phyloP scores from a whole-genome alignment of 768 basidiomycete genomes.

The Mycena olivaceomarginata region DNA sequence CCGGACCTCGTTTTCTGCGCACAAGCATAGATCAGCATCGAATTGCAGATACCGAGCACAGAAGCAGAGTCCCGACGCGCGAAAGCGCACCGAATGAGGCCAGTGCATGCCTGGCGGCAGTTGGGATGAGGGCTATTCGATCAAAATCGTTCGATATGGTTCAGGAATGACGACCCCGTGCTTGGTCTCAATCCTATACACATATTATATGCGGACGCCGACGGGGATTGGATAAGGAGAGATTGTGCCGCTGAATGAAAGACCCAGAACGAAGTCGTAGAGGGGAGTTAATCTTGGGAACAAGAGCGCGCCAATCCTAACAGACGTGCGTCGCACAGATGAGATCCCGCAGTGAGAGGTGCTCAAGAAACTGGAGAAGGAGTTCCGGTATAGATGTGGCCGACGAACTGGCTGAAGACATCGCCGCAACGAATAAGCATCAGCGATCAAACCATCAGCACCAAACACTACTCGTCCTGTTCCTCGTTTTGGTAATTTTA shows the following conservation, averaged over 20 bases:
- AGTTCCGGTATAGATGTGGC: conserved; percentile 20
- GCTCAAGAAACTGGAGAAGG: conserved; percentile 31
- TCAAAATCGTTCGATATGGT: conserved; percentile 35
- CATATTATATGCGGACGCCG: conserved; percentile 8
- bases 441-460: too few relatives aligned
- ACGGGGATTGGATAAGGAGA: conserved; percentile 10
- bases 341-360: conserved; percentile 25
- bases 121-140: conserved; percentile 35
- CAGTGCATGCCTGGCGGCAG: conserved; percentile 35
- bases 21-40: conserved; percentile 1
- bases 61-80: conserved; percentile 21
- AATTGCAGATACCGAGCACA: conserved; percentile 3
- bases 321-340: conserved; percentile 31
- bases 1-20: conserved; percentile 9
- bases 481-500: conserved; percentile 9
- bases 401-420: background rate
- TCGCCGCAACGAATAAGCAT: too few relatives aligned
- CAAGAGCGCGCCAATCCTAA: conserved; percentile 30
- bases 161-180: conserved; percentile 17
- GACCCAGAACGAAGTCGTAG: conserved; percentile 26
- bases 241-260: background rate
- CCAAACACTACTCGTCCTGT: conserved; percentile 15
- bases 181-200: conserved; percentile 19
- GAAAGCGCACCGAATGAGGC: conserved; percentile 34
- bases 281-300: conserved; percentile 26